phyloP scores from a whole-genome alignment of 2,329 filamentous ascomycete genomes.

The Fusarium chaquense region DNA sequence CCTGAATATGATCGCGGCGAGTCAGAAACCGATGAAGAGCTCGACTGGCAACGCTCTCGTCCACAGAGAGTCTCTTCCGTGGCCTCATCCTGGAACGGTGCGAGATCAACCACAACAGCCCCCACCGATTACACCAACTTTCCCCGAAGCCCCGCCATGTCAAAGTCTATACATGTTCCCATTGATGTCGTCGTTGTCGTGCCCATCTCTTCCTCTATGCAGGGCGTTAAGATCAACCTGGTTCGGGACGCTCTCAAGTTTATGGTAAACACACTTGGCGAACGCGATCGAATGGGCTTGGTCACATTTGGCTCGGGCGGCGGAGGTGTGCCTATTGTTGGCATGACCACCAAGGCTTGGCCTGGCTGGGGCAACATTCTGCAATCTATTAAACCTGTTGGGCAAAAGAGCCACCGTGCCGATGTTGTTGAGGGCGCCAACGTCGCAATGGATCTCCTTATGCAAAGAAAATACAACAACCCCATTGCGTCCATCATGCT shows the following conservation, averaged over 20 bases:
- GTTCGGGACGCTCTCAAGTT: constrained; percentile 93
- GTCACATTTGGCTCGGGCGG: constrained; percentile 97
- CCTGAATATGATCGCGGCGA: constrained; percentile 84
- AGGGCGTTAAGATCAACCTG: constrained; percentile 97
- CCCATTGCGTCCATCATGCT: constrained; percentile 94
- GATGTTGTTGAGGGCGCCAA: constrained; percentile 98
- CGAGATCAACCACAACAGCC: constrained; percentile 85
- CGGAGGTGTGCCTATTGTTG: constrained; percentile 93
- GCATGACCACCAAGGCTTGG: constrained; percentile 97
- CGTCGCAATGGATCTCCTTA: constrained; percentile 96
- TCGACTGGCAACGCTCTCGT: constrained; percentile 76
- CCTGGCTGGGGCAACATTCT: constrained; percentile 89
- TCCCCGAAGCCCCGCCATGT: constrained; percentile 58
- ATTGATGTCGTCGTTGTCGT: constrained; percentile 97
- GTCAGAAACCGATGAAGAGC: constrained; percentile 87
- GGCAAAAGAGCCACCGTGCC: constrained; percentile 94
- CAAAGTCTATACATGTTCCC: constrained; percentile 80
- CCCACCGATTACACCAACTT: constrained; percentile 92
- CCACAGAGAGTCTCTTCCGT: constrained; percentile 83
- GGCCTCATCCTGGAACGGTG: constrained; percentile 83
- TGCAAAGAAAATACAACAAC: constrained; percentile 97
- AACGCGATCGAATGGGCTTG: constrained; percentile 94
- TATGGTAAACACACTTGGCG: constrained; percentile 88
- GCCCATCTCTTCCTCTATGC: constrained; percentile 97
- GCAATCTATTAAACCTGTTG: constrained; percentile 88